These are phyloP conservation scores for Shiraia sp. DNA, from an alignment of 2,329 filamentous ascomycete genomes.

Conservation along the genomic window DNA sequence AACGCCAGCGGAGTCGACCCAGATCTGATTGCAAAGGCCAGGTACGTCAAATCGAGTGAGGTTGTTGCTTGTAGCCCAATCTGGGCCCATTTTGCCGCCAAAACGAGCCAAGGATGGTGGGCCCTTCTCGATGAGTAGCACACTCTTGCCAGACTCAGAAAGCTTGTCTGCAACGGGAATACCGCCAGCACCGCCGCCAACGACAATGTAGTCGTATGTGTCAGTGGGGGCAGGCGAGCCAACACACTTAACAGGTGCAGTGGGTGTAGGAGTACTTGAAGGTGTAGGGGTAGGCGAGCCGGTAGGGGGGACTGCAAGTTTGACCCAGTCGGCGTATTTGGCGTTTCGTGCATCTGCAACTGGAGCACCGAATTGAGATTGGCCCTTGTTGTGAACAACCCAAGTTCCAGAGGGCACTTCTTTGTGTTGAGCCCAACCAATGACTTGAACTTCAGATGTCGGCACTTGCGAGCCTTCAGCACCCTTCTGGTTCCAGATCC, in stretches of 20 bases:
- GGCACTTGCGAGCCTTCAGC: conserved; percentile 46
- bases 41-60: conserved; percentile 74
- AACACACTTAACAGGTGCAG: conserved; percentile 39
- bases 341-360: conserved; percentile 51
- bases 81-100: conserved; percentile 63
- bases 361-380: conserved; percentile 57
- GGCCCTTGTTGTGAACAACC: conserved; percentile 59
- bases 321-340: conserved; percentile 48
- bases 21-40: conserved; percentile 72
- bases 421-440: conserved; percentile 61
- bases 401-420: conserved; percentile 45
- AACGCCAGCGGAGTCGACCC: conserved; percentile 64
- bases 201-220: conserved; percentile 66
- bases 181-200: conserved; percentile 66
- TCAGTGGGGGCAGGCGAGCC: conserved; percentile 45
- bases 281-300: conserved; percentile 25
- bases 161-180: conserved; percentile 64
- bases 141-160: conserved; percentile 66
- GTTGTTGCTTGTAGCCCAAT: conserved; percentile 65
- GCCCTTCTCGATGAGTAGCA: conserved; percentile 60
- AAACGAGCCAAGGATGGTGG: conserved; percentile 65
- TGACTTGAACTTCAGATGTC: conserved; percentile 41
- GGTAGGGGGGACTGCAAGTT: conserved; percentile 35
- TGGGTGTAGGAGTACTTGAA: conserved; percentile 32
- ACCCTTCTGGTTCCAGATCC: conserved; percentile 49